These are phyloP conservation scores for Ramularia endophylla DNA, from an alignment of 2,329 filamentous ascomycete species.

Conservation along the genomic window DNA sequence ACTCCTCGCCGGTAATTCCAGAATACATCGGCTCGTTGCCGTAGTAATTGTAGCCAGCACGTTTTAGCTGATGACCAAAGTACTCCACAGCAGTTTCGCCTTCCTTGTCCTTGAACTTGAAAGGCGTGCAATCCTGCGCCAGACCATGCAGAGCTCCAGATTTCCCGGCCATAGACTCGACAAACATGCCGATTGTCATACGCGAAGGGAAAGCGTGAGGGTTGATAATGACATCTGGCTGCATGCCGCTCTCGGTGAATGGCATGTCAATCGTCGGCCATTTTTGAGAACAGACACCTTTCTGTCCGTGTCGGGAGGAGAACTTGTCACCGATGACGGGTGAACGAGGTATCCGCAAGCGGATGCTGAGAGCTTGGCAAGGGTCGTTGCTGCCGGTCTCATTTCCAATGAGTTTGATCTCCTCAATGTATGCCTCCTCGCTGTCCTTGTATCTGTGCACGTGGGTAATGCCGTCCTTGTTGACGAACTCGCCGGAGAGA, in stretches of 20 bases:
- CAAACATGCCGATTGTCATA: conserved; percentile 99
- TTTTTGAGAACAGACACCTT: conserved; percentile 93
- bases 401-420: conserved; percentile 82
- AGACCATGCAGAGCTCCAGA: conserved; percentile 88
- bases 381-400: conserved; percentile 76
- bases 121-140: conserved; percentile 94
- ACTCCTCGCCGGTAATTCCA: conserved; percentile 93
- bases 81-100: conserved; percentile 87
- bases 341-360: conserved; percentile 82
- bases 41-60: conserved; percentile 96
- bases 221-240: conserved; percentile 98
- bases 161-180: conserved; percentile 95
- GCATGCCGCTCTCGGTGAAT: conserved; percentile 92
- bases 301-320: conserved; percentile 96
- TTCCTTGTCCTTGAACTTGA: conserved; percentile 74
- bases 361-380: conserved; percentile 82
- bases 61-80: conserved; percentile 91
- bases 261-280: conserved; percentile 94
- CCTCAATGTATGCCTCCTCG: conserved; percentile 83
- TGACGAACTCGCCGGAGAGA: conserved; percentile 67
- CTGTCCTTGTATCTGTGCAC: conserved; percentile 93
- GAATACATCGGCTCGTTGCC: conserved; percentile 99
- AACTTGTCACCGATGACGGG: conserved; percentile 98
- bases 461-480: conserved; percentile 78
- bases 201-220: conserved; percentile 98